Percentiles rank a stretch among this genome's conserved stretches.
Conservation (phyloP, 495 filamentous ascomycete species). For the Penicillium cinerascens region DNA sequence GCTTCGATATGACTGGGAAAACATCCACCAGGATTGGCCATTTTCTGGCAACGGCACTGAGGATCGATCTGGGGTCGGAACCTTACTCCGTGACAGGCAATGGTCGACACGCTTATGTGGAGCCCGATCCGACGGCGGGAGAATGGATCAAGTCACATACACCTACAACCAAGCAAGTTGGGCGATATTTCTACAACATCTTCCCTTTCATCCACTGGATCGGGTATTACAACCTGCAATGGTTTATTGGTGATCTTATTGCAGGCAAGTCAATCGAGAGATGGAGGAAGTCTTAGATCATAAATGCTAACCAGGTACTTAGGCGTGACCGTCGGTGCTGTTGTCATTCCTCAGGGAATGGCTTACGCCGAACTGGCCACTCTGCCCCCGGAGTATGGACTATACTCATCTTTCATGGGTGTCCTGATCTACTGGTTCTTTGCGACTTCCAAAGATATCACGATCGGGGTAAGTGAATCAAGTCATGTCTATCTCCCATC, state of each 20-base stretch:
- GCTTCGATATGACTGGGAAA: background rate
- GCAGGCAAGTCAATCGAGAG: constrained; percentile 50
- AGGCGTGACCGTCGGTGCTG: constrained; percentile 81
- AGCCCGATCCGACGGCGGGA: constrained; percentile 64
- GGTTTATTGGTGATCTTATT: constrained; percentile 83
- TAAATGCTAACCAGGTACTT: background rate
- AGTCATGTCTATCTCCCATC: background rate
- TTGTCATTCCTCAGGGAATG: constrained; percentile 96
- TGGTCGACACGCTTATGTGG: constrained; percentile 53
- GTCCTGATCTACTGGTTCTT: constrained; percentile 97
- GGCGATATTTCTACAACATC: constrained; percentile 34
- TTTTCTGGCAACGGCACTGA: background rate
- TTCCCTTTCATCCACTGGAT: constrained; percentile 93
- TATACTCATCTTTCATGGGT: constrained; percentile 98
- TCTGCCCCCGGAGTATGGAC: constrained; percentile 72
- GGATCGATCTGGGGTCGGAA: background rate
- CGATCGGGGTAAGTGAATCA: constrained; percentile 75
- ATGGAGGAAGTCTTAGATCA: background rate
- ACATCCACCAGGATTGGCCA: background rate
- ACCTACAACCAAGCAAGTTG: background rate
- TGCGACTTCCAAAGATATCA: constrained; percentile 97
- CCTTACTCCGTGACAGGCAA: background rate
- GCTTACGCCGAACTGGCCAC: constrained; percentile 85
- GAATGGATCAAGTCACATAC: background rate
- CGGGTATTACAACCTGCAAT: constrained; percentile 77